Base-by-base conservation (phyloP, 257 asterid genomes). In the Solanum verrucosum region DNA sequence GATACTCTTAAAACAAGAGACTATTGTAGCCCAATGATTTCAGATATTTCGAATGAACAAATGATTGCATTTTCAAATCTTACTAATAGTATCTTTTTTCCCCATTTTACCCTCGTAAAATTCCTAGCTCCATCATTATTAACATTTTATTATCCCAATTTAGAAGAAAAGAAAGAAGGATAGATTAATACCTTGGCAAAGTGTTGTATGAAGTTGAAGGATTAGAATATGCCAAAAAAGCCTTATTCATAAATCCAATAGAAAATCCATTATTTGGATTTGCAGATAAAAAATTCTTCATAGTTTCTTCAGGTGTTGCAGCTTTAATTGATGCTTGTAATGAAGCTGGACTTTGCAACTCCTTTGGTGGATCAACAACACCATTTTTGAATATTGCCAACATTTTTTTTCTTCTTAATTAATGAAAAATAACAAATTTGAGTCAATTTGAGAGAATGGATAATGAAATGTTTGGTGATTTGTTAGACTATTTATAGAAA, bases 371-470 rank as follows among this genome's bases (percentile, higher is more conserved):
- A 88, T 92, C 92, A 67, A 95, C 90, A 88, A 97, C 90, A 42
- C 94, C 96, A 25, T 93, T 95, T 91, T 92, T 94, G 95, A 97
- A 97, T 38, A 94, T 87, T 40, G 92, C 94, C 94, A 97, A 91
- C 99, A 97, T 96, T 88, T 70, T 29, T 70, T 27, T 25, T 13
- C 25, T 25, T 11, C 9, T n/a, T 75, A 12, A 21, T 38, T 65
- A n/a, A 12, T 10, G 7, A 4, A 23, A 12, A 12, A 42, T 20
- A 14, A 21, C 16, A 38, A 77, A n/a, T 12, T 40, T 42, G 20
- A 78, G 37, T 42, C n/a, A 40, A 78, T 14, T 27, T 7, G 25
- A n/a, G 29, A 79, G n/a, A 79, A 42, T 44, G 9, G 18, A 79
- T 27, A 44, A 79, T 82, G 70, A 82, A 10, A 82, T 46, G 27